These are phyloP conservation scores for Phalaenopsis aphrodite DNA, from an alignment of 106 monocot genomes.

Conservation along the genomic window DNA sequence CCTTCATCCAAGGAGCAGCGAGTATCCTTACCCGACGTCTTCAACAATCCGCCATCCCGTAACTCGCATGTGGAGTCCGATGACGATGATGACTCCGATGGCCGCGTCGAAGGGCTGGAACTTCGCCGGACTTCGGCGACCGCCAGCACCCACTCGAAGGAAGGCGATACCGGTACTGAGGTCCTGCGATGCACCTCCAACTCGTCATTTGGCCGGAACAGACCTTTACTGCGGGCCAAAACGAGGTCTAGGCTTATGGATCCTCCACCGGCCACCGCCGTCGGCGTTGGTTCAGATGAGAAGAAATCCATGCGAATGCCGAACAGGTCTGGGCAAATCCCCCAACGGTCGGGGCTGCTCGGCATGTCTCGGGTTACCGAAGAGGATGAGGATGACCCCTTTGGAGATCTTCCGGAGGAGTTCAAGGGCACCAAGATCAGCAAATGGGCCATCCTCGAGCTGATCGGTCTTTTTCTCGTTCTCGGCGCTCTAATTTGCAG, in stretches of 20 bases:
- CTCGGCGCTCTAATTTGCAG: slow-evolving; percentile 25
- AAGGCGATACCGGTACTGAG: not conserved
- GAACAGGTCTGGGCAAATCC: slow-evolving; percentile 15
- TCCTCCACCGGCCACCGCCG: slow-evolving; percentile 11
- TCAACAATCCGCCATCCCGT: not conserved
- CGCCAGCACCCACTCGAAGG: not conserved
- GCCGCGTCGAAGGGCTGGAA: not conserved
- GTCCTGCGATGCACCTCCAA: slow-evolving; percentile 33
- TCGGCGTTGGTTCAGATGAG: not conserved
- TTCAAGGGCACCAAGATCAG: slow-evolving; percentile 29
- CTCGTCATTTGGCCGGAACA: slow-evolving; percentile 10
- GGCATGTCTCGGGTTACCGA: slow-evolving; percentile 12
- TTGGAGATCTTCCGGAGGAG: slow-evolving; percentile 48
- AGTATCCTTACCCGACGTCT: slow-evolving; percentile 35
- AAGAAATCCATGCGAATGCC: slow-evolving; percentile 13
- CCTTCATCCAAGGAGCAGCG: slow-evolving; percentile 31
- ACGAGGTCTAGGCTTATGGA: slow-evolving; percentile 45
- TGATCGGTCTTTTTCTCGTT: slow-evolving; percentile 28
- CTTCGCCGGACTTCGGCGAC: not conserved
- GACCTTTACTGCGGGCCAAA: slow-evolving; percentile 24
- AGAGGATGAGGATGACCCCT: slow-evolving; percentile 55
- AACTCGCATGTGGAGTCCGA: not conserved
- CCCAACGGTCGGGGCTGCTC: slow-evolving; percentile 16
- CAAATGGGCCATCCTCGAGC: slow-evolving; percentile 29
- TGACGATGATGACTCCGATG: slow-evolving; percentile 10